Evolutionary conservation across 2,329 filamentous ascomycete genomes (phyloP).

Genomic region (Fusarium pilosicola): DNA sequence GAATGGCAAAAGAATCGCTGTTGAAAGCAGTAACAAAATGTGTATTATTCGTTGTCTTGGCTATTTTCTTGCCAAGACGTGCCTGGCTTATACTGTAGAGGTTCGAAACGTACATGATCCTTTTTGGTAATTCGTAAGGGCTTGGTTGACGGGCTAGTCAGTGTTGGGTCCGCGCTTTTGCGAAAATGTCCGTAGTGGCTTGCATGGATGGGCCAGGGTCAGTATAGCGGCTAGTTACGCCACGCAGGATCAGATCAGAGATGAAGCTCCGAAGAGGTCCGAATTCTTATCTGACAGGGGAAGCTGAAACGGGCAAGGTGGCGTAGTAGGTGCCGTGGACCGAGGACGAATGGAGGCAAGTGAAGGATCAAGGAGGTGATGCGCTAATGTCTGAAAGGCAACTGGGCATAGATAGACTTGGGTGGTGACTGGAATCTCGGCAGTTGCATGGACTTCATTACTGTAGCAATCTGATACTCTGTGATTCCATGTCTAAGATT

Average conservation of each 20-base stretch:
- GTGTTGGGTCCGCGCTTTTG: neutral
- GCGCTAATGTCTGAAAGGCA: too few relatives aligned
- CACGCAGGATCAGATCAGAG: neutral
- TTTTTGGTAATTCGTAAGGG: neutral
- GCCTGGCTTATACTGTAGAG: neutral
- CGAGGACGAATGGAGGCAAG: neutral
- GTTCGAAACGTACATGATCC: accelerated
- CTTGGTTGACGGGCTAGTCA: neutral
- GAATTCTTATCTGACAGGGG: neutral
- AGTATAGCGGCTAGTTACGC: neutral
- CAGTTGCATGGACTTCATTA: neutral
- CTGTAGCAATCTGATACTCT: accelerated
- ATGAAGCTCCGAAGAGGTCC: neutral
- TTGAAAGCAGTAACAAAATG: neutral
- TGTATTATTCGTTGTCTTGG: neutral
- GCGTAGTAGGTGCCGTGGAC: neutral
- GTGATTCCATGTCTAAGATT: accelerated
- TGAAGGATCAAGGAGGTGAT: accelerated
- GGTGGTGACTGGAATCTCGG: neutral
- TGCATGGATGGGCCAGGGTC: neutral
- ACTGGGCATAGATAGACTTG: accelerated
- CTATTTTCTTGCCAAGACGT: neutral
- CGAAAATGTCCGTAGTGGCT: neutral
- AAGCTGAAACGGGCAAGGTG: neutral
- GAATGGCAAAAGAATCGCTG: neutral